Conservation (phyloP, 805 yeast genomes). For the Candida golubevii region DNA sequence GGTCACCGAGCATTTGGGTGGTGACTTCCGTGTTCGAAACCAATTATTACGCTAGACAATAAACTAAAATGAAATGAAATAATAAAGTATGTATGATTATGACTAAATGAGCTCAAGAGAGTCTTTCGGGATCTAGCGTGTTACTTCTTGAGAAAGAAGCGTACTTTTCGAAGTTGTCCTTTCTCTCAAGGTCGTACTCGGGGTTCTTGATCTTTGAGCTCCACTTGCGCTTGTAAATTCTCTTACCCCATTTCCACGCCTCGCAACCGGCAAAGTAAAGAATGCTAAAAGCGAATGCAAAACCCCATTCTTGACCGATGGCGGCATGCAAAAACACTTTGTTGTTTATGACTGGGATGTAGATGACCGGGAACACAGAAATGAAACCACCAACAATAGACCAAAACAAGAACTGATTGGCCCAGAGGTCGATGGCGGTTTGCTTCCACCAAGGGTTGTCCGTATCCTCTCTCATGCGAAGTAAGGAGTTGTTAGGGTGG, state of each 20-base stretch:
- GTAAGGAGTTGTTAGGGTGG: constrained; percentile 33
- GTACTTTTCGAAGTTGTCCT: constrained; percentile 59
- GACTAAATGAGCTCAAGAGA: constrained; percentile 5
- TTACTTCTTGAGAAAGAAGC: constrained; percentile 54
- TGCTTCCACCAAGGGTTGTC: constrained; percentile 36
- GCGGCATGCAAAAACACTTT: constrained; percentile 37
- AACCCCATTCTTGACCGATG: constrained; percentile 39
- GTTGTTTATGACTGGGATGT: constrained; percentile 38
- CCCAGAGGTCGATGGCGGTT: constrained; percentile 32
- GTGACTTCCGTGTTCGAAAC: constrained; percentile 23
- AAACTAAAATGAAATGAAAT: neutral
- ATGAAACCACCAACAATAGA: constrained; percentile 33
- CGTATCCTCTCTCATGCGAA: constrained; percentile 34
- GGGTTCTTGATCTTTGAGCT: constrained; percentile 46
- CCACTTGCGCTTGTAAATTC: constrained; percentile 27
- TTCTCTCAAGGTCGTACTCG: constrained; percentile 59
- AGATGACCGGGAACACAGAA: constrained; percentile 37
- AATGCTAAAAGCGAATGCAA: constrained; percentile 29
- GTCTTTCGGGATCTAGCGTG: constrained; percentile 32
- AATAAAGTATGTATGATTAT: neutral
- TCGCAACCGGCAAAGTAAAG: constrained; percentile 33
- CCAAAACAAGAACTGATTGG: constrained; percentile 36
- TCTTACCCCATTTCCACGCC: constrained; percentile 37
- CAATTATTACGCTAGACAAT: constrained; percentile 11
- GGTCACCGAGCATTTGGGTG: constrained; percentile 64